phyloP scores from a whole-genome alignment of 75 land plant genomes.

The Ceratopteris richardii region DNA sequence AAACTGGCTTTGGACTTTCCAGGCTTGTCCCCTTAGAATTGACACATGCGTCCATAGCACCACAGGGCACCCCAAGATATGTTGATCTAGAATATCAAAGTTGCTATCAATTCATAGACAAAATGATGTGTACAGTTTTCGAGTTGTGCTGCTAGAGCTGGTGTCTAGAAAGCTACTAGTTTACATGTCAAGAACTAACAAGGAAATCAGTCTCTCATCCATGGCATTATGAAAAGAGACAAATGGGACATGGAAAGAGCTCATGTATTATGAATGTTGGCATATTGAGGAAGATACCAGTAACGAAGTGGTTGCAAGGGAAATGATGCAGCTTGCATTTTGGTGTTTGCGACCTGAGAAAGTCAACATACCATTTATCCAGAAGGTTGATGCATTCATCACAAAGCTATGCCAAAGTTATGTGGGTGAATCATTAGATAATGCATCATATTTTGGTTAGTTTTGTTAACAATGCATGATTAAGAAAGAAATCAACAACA shows the following conservation, averaged over 20 bases:
- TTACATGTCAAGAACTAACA: slow-evolving; percentile 4
- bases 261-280: slow-evolving; percentile 3
- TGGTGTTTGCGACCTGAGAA: slow-evolving; percentile 47
- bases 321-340: no score
- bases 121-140: slow-evolving; percentile 3
- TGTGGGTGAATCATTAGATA: no score
- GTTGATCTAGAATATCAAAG: no score
- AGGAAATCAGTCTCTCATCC: not conserved
- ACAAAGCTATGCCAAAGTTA: not conserved
- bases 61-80: slow-evolving; percentile 15
- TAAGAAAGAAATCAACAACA: no score
- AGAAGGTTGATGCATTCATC: slow-evolving; percentile 24
- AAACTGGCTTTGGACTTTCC: slow-evolving; percentile 16
- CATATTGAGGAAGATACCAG: not conserved
- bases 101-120: no score
- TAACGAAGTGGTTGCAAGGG: not conserved
- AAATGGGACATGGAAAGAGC: not conserved
- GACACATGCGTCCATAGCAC: slow-evolving; percentile 6
- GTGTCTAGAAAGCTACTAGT: slow-evolving; percentile 5
- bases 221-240: not conserved
- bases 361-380: slow-evolving; percentile 58
- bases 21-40: not conserved
- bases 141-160: slow-evolving; percentile 17
- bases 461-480: no score
- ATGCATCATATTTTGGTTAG: no score